Evolutionary conservation across 768 basidiomycete species (phyloP).

Genomic region (Podaxis sp.): DNA sequence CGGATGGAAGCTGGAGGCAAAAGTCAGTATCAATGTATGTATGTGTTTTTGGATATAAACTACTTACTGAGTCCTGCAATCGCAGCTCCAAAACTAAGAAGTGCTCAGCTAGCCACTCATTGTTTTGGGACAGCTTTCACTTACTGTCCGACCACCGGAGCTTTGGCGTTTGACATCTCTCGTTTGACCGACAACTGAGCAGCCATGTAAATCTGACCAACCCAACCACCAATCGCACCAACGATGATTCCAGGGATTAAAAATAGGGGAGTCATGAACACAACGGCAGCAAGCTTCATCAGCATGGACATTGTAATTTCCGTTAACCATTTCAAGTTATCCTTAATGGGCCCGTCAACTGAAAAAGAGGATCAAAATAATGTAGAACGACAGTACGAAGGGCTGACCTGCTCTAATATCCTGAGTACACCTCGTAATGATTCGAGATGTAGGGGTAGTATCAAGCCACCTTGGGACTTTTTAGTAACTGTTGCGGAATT

Average conservation of each 20-base stretch:
- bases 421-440: slow-evolving; percentile 63
- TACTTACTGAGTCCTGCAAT: slow-evolving; percentile 51
- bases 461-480: slow-evolving; percentile 40
- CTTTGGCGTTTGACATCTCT: slow-evolving; percentile 42
- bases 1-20: slow-evolving; percentile 47
- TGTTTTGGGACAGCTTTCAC: slow-evolving; percentile 19
- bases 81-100: slow-evolving; percentile 49
- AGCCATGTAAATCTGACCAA: slow-evolving; percentile 40
- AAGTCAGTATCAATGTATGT: background rate
- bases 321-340: slow-evolving; percentile 26
- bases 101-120: background rate
- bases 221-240: slow-evolving; percentile 17
- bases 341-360: slow-evolving; percentile 47
- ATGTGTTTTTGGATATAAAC: background rate
- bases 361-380: slow-evolving; percentile 12
- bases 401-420: slow-evolving; percentile 48
- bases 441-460: slow-evolving; percentile 43
- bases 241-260: slow-evolving; percentile 27
- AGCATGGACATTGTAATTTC: slow-evolving; percentile 36
- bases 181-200: slow-evolving; percentile 48
- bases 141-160: slow-evolving; percentile 47
- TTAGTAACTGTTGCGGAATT: background rate
- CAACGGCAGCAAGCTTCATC: slow-evolving; percentile 40
- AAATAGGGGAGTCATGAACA: slow-evolving; percentile 43
- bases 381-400: background rate